Evolutionary conservation across 1,284 basidiomycete genomes (phyloP), one percentile per base, ranked within the genome.

Genomic region (Leccinum angustisporum): DNA sequence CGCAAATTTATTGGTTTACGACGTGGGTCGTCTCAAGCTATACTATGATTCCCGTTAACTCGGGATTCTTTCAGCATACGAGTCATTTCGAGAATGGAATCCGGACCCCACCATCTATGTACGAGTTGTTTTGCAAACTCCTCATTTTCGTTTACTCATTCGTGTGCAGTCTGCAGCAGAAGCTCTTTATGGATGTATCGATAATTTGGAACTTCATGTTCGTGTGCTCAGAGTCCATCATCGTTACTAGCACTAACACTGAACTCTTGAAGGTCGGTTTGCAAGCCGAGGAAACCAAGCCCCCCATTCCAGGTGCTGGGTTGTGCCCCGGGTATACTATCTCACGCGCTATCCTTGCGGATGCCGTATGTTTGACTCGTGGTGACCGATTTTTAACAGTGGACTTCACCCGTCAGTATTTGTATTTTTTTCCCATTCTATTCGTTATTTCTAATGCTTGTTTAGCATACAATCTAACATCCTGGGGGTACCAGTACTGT

Each of bases 321-420:
- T 73, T 93, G 3, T 92, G 91, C 73, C 91, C 92, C 14, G 92
- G 92, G 27, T 94, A 88, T 78, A 94, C 93, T 9, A 91, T 94
- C 69, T 92, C 91, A 9, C 82, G 94, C 36, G 89, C 91, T 18
- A 95, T 95, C 66, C 79, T 95, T 16, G 83, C 88, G 14, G 93
- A 95, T 71, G 94, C 94, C 5, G 88, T 94, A 38, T 85, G 83
- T 56, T 80, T 94, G 55, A 83, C 80, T 48, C 78, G 86, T 46
- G 90, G 92, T 9, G 91, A 94, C 70, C 82, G 88, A 14, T 94
- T 90, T 77, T 77, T 92, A 67, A 94, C 92, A 0, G 79, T 82
- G 25, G 91, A 94, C 63, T 87, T 86, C 67, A 94, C 88, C 27
- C 83, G 83, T 84, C 55, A 46, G 83, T 77, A 13, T 57, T 13